Conservation (phyloP, 2,329 filamentous ascomycete genomes). For the Clonostachys solani region DNA sequence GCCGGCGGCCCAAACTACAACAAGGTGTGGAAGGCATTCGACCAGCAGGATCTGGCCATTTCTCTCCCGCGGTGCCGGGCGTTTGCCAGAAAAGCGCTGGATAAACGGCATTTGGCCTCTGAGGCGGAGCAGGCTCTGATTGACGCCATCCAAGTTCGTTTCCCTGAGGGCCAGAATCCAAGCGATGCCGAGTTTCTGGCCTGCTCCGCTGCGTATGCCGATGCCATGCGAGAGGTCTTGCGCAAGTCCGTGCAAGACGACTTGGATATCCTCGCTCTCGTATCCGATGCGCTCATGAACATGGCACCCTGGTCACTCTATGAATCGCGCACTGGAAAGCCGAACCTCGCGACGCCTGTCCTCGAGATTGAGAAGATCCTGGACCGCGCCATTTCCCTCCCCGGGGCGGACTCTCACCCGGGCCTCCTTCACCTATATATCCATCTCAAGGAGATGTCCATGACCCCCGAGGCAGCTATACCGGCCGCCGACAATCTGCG, state of each 20-base stretch:
- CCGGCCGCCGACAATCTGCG: slow-evolving; percentile 11
- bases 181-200: slow-evolving; percentile 3
- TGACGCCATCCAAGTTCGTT: slow-evolving; percentile 7
- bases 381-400: slow-evolving; percentile 4
- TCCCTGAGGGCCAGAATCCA: slow-evolving; percentile 4
- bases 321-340: slow-evolving; percentile 6
- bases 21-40: slow-evolving; percentile 13
- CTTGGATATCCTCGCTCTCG: slow-evolving; percentile 8
- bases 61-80: slow-evolving; percentile 3
- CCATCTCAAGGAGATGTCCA: slow-evolving; percentile 16
- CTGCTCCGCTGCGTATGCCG: slow-evolving; percentile 8
- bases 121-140: slow-evolving; percentile 8
- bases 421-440: slow-evolving; percentile 14
- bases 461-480: slow-evolving; percentile 10
- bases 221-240: slow-evolving; percentile 10
- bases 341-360: slow-evolving; percentile 6
- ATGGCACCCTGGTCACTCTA: slow-evolving; percentile 7
- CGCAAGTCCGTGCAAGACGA: slow-evolving; percentile 4
- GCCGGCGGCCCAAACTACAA: slow-evolving; percentile 50
- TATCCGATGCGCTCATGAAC: slow-evolving; percentile 14
- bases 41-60: slow-evolving; percentile 6
- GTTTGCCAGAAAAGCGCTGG: slow-evolving; percentile 5
- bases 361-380: slow-evolving; percentile 8
- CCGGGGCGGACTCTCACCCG: slow-evolving; percentile 8
- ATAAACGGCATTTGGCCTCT: not conserved